Conservation (phyloP, 2,329 filamentous ascomycete species). For the Penicillium freii region DNA sequence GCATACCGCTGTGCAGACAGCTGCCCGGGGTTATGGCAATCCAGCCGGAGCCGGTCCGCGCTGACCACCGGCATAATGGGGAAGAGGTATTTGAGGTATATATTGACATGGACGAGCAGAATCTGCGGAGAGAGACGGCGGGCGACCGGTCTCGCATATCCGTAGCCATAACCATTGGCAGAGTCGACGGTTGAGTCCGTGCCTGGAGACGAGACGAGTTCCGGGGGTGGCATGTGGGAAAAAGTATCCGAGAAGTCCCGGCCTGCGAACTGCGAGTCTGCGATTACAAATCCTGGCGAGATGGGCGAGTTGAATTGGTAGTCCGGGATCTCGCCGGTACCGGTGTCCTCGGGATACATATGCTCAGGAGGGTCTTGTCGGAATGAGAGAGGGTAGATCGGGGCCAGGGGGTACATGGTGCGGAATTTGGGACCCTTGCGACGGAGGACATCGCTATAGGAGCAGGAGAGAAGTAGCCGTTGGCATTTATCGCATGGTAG, state of each 20-base stretch:
- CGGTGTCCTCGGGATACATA: slow-evolving; percentile 22
- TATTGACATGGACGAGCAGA: slow-evolving; percentile 40
- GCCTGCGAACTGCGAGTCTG: slow-evolving; percentile 25
- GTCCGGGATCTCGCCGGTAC: slow-evolving; percentile 2
- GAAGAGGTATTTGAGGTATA: slow-evolving; percentile 44
- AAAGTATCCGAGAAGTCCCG: slow-evolving; percentile 30
- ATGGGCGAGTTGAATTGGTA: slow-evolving; percentile 28
- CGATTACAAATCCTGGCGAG: slow-evolving; percentile 26
- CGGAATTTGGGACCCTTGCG: slow-evolving; percentile 43
- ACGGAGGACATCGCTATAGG: slow-evolving; percentile 41
- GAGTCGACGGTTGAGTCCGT: slow-evolving; percentile 33
- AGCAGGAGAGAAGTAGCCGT: slow-evolving; percentile 38
- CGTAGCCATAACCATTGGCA: slow-evolving; percentile 12
- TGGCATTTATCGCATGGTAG: slow-evolving; percentile 44
- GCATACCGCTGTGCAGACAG: slow-evolving; percentile 43
- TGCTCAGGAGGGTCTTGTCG: slow-evolving; percentile 17
- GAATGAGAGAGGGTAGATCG: slow-evolving; percentile 30
- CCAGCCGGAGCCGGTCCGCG: slow-evolving; percentile 34
- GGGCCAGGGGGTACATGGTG: slow-evolving; percentile 39
- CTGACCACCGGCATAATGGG: slow-evolving; percentile 47
- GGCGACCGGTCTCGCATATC: slow-evolving; percentile 3
- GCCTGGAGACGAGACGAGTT: slow-evolving; percentile 37
- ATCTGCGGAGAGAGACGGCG: slow-evolving; percentile 35
- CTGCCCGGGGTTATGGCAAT: slow-evolving; percentile 54
- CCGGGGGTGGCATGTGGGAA: slow-evolving; percentile 30